phyloP scores from a whole-genome alignment of 441 rosid genomes.

The Corymbia citriodora region DNA sequence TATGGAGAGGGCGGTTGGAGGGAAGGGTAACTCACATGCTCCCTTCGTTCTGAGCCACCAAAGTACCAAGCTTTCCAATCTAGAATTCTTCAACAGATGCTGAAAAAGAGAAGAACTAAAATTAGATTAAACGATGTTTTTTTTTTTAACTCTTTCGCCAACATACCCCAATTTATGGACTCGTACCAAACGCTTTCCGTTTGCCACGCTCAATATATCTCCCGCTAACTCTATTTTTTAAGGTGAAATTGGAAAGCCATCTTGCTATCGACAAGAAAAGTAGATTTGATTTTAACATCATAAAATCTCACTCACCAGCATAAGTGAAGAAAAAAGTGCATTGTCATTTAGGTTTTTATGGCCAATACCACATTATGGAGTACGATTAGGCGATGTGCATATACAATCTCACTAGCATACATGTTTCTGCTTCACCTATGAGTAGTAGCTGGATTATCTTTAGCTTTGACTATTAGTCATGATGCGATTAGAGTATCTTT shows the following conservation, averaged over 20 bases:
- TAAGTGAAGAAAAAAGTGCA: too few species aligned
- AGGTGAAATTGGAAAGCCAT: conserved; percentile 57
- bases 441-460: not conserved
- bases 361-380: not conserved
- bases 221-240: conserved; percentile 23
- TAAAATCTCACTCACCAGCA: conserved; percentile 6
- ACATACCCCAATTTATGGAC: too few species aligned
- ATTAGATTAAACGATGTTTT: too few species aligned
- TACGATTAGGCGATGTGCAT: not conserved
- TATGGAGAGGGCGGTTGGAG: not conserved
- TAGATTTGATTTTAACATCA: conserved; percentile 12
- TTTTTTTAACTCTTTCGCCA: too few species aligned
- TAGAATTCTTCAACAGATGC: conserved; percentile 47
- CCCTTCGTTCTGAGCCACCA: conserved; percentile 54
- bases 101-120: conserved; percentile 18
- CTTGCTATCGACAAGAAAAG: conserved; percentile 46
- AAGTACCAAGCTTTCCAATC: conserved; percentile 51
- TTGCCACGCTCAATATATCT: too few species aligned
- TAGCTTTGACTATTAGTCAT: not conserved
- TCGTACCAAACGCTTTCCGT: too few species aligned
- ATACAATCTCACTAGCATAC: not conserved
- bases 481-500: not conserved
- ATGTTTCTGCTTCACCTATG: not conserved
- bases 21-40: conserved; percentile 44
- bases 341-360: not conserved